A percentile compares a stretch with the other conserved stretches of the same genome.
phyloP scores from a whole-genome alignment of 2,329 filamentous ascomycete genomes.

The Tothia fuscella region DNA sequence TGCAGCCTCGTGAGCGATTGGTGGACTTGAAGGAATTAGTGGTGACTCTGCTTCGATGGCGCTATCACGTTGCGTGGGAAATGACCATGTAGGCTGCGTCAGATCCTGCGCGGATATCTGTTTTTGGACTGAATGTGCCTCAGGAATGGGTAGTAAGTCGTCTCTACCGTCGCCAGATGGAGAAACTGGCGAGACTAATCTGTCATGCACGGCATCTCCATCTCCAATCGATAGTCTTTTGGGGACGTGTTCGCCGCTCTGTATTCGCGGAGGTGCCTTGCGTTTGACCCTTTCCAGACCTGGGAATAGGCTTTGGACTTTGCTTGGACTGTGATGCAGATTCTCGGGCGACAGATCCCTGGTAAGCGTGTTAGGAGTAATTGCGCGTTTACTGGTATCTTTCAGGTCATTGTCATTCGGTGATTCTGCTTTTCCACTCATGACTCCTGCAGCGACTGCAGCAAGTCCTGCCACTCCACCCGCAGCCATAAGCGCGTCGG shows the following conservation, averaged over 20 bases:
- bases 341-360: not conserved
- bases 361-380: not conserved
- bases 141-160: not conserved
- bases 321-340: conserved; percentile 9
- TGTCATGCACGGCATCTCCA: not conserved
- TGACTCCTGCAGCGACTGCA: not conserved
- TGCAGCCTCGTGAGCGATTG: conserved; percentile 16
- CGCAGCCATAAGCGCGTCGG: conserved; percentile 2
- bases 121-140: conserved; percentile 1
- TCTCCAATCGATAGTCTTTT: conserved; percentile 1
- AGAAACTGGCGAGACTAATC: not conserved
- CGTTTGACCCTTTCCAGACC: conserved; percentile 20
- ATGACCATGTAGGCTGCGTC: conserved; percentile 24
- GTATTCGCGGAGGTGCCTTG: conserved; percentile 21
- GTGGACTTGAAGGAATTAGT: conserved; percentile 14
- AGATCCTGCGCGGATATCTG: conserved; percentile 8
- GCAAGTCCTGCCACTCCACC: not conserved
- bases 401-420: too few relatives aligned
- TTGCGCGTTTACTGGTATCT: too few relatives aligned
- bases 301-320: conserved; percentile 11
- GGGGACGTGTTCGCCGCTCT: conserved; percentile 1
- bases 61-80: conserved; percentile 31
- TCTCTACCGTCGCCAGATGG: not conserved
- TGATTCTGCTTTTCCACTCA: too few relatives aligned
- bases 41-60: conserved; percentile 34